These are phyloP conservation scores for Ogataea pilisensis DNA, from an alignment of 805 yeast genomes.

Conservation along the genomic window DNA sequence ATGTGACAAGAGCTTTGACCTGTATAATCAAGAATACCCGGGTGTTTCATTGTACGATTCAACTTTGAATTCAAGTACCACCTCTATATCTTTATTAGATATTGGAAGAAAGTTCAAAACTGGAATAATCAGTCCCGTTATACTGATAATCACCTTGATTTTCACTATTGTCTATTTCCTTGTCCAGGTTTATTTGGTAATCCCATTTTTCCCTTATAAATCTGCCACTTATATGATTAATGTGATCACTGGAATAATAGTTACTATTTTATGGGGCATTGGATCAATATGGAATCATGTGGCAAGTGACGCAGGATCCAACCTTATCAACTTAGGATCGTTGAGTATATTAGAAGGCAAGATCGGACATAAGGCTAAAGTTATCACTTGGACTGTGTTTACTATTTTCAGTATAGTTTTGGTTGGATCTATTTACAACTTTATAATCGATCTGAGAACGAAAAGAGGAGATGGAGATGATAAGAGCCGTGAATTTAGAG, in stretches of 20 bases:
- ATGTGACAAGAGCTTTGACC: constrained; percentile 31
- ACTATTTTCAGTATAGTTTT: constrained; percentile 40
- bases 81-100: constrained; percentile 41
- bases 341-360: constrained; percentile 42
- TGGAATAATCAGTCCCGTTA: constrained; percentile 49
- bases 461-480: background rate
- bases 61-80: constrained; percentile 26
- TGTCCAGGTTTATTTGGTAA: constrained; percentile 36
- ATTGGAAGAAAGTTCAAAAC: constrained; percentile 43
- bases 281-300: constrained; percentile 64
- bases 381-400: constrained; percentile 61
- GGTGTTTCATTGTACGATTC: constrained; percentile 34
- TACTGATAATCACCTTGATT: constrained; percentile 46
- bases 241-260: constrained; percentile 31
- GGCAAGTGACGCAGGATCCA: constrained; percentile 42
- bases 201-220: constrained; percentile 49
- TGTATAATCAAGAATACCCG: constrained; percentile 13
- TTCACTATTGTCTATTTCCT: constrained; percentile 39
- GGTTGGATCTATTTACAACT: constrained; percentile 33
- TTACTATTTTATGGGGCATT: constrained; percentile 54
- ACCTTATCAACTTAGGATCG: constrained; percentile 46
- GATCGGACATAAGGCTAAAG: constrained; percentile 48
- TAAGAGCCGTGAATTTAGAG: background rate
- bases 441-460: constrained; percentile 32
- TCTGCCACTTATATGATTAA: constrained; percentile 23